These are phyloP conservation scores for Ichthyophthirius multifiliis DNA, from an alignment of 169 alveolate genomes.

Conservation along the genomic window DNA sequence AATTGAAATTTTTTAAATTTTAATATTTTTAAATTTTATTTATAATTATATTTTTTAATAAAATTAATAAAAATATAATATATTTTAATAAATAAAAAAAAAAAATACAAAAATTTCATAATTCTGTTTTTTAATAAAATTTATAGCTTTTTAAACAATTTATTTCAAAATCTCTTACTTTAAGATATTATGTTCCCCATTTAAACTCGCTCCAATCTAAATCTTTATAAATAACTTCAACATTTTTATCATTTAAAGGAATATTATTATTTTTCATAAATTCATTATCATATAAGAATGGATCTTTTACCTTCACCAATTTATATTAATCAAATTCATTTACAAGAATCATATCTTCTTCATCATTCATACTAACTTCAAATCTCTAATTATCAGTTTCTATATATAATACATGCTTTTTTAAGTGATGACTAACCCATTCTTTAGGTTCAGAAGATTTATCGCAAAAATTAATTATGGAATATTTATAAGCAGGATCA, in stretches of 20 bases:
- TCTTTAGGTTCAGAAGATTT: conserved; percentile 54
- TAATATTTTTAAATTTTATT: no score
- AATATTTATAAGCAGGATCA: conserved; percentile 67
- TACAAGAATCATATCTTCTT: conserved; percentile 46
- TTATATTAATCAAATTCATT: conserved; percentile 53
- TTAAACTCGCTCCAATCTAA: conserved; percentile 71
- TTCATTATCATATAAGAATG: conserved; percentile 48
- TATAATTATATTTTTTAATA: no score
- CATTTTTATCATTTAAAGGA: conserved; percentile 55
- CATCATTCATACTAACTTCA: conserved; percentile 43
- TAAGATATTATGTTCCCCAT: conserved; percentile 66
- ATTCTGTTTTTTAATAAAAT: no score
- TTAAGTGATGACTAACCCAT: conserved; percentile 49
- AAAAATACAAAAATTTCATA: no score
- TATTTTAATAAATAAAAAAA: no score
- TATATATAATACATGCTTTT: conserved; percentile 55
- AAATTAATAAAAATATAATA: no score
- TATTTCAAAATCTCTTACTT: conserved; percentile 36
- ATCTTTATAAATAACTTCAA: conserved; percentile 40
- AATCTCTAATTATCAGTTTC: conserved; percentile 64
- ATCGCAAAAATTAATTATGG: conserved; percentile 60
- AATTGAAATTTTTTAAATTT: no score
- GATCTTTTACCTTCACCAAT: conserved; percentile 54
- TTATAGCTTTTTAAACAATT: conserved; percentile 44
- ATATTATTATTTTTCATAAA: conserved; percentile 33